Conservation (phyloP, 1,139 yeast species). For the Maudiozyma humilis region DNA sequence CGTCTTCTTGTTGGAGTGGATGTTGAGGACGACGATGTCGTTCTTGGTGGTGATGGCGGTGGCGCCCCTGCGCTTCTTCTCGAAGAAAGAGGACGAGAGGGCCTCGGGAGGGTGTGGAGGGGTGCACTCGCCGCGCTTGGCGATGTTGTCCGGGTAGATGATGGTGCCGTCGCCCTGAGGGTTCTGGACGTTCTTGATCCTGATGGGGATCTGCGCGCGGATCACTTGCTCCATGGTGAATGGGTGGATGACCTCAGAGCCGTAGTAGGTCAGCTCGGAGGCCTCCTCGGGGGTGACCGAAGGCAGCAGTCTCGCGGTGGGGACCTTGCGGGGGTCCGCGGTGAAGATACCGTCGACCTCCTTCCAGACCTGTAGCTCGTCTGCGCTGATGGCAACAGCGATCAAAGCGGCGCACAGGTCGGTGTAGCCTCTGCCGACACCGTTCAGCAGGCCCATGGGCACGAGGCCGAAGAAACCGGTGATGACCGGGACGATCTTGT, state of each 20-base stretch:
- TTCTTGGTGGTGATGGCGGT: conserved; percentile 95
- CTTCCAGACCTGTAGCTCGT: conserved; percentile 94
- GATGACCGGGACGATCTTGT: conserved; percentile 61
- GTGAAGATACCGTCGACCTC: conserved; percentile 98
- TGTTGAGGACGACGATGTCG: conserved; percentile 82
- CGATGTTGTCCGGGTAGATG: conserved; percentile 84
- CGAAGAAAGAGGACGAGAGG: conserved; percentile 39
- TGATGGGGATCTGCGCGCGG: conserved; percentile 87
- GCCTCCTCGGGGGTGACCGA: conserved; percentile 98
- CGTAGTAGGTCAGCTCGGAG: conserved; percentile 93
- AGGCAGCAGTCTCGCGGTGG: conserved; percentile 73
- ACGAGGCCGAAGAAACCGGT: conserved; percentile 93
- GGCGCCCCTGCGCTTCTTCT: conserved; percentile 60
- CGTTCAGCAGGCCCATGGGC: conserved; percentile 87
- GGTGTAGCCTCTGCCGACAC: conserved; percentile 95
- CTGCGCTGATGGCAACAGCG: conserved; percentile 88
- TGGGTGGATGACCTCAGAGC: conserved; percentile 96
- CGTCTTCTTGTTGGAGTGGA: conserved; percentile 89
- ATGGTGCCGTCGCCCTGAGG: conserved; percentile 87
- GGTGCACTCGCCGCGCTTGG: conserved; percentile 75
- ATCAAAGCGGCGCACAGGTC: conserved; percentile 94
- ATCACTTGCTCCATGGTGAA: conserved; percentile 99
- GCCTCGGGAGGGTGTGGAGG: conserved; percentile 94
- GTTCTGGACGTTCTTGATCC: conserved; percentile 91
- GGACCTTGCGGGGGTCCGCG: conserved; percentile 94